phyloP scores from a whole-genome alignment of 352 stramenopile species.

The Phytophthora kernoviae region DNA sequence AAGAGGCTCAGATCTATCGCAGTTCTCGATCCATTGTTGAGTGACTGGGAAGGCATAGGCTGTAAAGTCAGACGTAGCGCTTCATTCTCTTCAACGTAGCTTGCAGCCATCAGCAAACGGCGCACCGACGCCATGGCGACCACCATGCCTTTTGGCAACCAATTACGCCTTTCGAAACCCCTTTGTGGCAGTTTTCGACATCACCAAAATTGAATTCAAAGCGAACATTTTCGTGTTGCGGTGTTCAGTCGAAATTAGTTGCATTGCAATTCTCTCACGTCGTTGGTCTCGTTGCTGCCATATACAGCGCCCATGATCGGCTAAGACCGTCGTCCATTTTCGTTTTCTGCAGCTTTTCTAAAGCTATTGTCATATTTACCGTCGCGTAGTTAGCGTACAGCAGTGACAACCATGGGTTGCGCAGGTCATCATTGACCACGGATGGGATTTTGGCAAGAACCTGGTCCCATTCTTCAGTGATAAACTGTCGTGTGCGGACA shows the following conservation, averaged over 20 bases:
- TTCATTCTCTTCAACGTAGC: conserved; percentile 11
- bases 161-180: conserved; percentile 7
- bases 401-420: conserved; percentile 64
- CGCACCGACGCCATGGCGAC: conserved; percentile 17
- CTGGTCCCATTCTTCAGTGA: conserved; percentile 38
- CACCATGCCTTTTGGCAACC: background rate
- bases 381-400: conserved; percentile 69
- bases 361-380: conserved; percentile 38
- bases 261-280: too few species aligned
- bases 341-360: conserved; percentile 53
- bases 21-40: conserved; percentile 4
- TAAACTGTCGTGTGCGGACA: conserved; percentile 43
- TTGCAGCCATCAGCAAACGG: conserved; percentile 17
- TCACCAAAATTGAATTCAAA: background rate
- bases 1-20: conserved; percentile 10
- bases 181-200: conserved; percentile 3
- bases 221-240: too few species aligned
- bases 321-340: conserved; percentile 66
- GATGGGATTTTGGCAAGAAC: conserved; percentile 28
- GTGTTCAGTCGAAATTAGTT: too few species aligned
- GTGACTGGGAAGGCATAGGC: background rate
- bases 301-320: conserved; percentile 70
- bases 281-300: conserved; percentile 29
- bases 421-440: conserved; percentile 27
- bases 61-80: conserved; percentile 13